A percentile compares a stretch with the other conserved stretches of the same genome.
These are phyloP conservation scores for Scheffersomyces cryptocercus DNA, from an alignment of 1,139 yeast species.

Conservation along the genomic window DNA sequence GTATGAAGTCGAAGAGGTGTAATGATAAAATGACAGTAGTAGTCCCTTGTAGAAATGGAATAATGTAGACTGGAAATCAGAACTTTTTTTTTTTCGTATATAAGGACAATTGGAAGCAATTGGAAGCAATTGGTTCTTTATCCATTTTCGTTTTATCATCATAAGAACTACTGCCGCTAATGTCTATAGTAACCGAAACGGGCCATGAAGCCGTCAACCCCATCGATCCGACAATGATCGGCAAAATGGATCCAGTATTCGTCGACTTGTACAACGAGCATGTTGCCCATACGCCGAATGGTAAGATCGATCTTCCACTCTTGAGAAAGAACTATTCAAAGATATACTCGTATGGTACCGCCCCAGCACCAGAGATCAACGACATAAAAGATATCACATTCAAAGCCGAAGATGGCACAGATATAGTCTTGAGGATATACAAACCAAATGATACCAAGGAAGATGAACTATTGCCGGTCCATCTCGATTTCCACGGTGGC, in stretches of 20 bases:
- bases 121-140: background rate
- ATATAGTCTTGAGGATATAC: conserved; percentile 18
- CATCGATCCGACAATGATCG: conserved; percentile 19
- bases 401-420: background rate
- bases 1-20: too few relatives aligned
- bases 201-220: conserved; percentile 23
- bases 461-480: conserved; percentile 19
- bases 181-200: background rate
- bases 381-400: conserved; percentile 13
- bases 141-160: background rate
- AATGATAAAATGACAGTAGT: too few relatives aligned
- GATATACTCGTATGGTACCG: conserved; percentile 20
- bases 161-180: background rate
- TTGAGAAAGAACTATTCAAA: conserved; percentile 19
- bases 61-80: background rate
- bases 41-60: background rate
- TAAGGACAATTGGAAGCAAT: background rate
- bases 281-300: conserved; percentile 22
- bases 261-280: conserved; percentile 19
- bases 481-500: conserved; percentile 33
- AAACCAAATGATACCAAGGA: conserved; percentile 17
- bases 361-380: conserved; percentile 17
- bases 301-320: conserved; percentile 15
- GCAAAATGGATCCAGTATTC: conserved; percentile 22
- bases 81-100: background rate